phyloP scores from a whole-genome alignment of 768 basidiomycete genomes.

The Tricholoma hemisulphureum region DNA sequence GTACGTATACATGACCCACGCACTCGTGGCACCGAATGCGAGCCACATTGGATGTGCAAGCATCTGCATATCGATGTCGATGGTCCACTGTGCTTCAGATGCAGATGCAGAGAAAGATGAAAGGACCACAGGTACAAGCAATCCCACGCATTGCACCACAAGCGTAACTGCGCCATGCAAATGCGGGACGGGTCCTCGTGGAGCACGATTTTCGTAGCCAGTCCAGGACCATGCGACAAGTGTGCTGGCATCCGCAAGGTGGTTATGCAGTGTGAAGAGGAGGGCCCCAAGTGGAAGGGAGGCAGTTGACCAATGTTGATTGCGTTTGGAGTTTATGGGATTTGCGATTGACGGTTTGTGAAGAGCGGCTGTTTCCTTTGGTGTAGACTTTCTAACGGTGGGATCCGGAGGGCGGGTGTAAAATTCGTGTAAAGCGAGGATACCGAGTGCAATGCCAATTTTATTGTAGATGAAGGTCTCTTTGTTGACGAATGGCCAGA shows the following conservation, averaged over 20 bases:
- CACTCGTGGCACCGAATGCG: conserved; percentile 47
- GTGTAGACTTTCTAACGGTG: conserved; percentile 2
- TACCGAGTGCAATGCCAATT: conserved; percentile 56
- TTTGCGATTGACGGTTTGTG: neutral
- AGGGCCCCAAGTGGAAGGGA: conserved; percentile 65
- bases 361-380: neutral
- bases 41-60: conserved; percentile 54
- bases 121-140: conserved; percentile 38
- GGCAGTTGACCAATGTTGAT: conserved; percentile 19
- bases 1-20: conserved; percentile 56
- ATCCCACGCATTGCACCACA: conserved; percentile 57
- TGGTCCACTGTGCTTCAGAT: neutral
- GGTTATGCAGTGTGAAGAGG: conserved; percentile 69
- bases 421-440: conserved; percentile 58
- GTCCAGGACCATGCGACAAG: conserved; percentile 89
- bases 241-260: conserved; percentile 74
- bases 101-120: conserved; percentile 22
- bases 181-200: conserved; percentile 71
- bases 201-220: conserved; percentile 62
- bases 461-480: conserved; percentile 70
- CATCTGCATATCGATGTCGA: conserved; percentile 21
- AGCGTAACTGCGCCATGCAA: conserved; percentile 70
- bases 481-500: conserved; percentile 76
- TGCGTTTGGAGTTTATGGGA: neutral
- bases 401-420: conserved; percentile 37